A percentile compares a stretch with the other conserved stretches of the same genome.
These are phyloP conservation scores for Hygrophoropsis aurantiaca DNA, from an alignment of 768 basidiomycete genomes.

Conservation along the genomic window DNA sequence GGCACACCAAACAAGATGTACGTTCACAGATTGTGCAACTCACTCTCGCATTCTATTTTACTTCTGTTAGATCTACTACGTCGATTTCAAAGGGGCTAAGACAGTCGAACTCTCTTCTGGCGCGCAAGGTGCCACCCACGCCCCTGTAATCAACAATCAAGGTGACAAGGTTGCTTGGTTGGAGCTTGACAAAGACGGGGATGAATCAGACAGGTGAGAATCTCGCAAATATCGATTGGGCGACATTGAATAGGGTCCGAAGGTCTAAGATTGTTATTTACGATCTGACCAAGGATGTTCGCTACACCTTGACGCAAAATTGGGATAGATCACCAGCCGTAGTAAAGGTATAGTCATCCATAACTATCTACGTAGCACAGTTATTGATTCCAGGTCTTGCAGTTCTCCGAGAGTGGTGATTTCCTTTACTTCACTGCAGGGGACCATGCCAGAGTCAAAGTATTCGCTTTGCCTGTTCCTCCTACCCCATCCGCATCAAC, in stretches of 20 bases:
- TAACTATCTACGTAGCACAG: not conserved
- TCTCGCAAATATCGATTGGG: not conserved
- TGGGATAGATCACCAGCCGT: slow-evolving; percentile 84
- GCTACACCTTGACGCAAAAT: slow-evolving; percentile 70
- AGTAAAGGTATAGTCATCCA: slow-evolving; percentile 48
- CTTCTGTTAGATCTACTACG: slow-evolving; percentile 71
- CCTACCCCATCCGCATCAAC: slow-evolving; percentile 56
- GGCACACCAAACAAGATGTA: slow-evolving; percentile 90
- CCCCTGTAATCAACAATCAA: slow-evolving; percentile 64
- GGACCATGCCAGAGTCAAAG: slow-evolving; percentile 74
- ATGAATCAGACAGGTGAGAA: slow-evolving; percentile 78
- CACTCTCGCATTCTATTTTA: too few species aligned
- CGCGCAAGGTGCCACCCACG: slow-evolving; percentile 77
- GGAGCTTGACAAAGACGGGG: slow-evolving; percentile 84
- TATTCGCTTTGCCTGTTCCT: slow-evolving; percentile 69
- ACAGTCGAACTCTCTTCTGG: slow-evolving; percentile 79
- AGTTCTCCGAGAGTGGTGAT: slow-evolving; percentile 76
- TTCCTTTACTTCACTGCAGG: slow-evolving; percentile 75
- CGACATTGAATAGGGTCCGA: not conserved
- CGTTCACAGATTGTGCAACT: too few species aligned
- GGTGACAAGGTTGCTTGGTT: slow-evolving; percentile 84
- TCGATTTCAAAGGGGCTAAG: slow-evolving; percentile 52
- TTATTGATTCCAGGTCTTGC: not conserved
- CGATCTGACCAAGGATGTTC: slow-evolving; percentile 64
- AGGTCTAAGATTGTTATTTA: slow-evolving; percentile 80